Evolutionary conservation across 371 early-diverging fungal species (phyloP), one percentile per base, ranked within the genome.

Genomic region (Apophysomyces elegans): DNA sequence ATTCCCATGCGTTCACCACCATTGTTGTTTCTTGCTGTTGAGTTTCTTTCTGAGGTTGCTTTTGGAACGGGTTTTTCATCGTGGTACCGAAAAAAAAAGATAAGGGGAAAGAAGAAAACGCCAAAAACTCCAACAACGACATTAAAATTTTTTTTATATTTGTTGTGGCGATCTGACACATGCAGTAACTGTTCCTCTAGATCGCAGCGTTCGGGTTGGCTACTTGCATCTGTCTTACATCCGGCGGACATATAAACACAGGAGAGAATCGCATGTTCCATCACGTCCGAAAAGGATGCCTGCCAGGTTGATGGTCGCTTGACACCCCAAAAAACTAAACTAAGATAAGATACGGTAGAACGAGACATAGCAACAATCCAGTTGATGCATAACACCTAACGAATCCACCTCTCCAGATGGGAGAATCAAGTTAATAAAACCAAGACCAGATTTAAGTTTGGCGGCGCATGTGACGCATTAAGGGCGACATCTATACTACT

Each of bases 1-100:
- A 50, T 37, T 64, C 64, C 64, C 64, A 64, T n/a, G 64, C 58
- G 56, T 64, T 64, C 11, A 64, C 58, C 7, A 57, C 64, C 8
- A 58, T 41, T 32, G 16, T 50, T 50, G 54, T 50, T 26, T 16
- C 5, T 11, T 50, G 21, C 9, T n/a, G 21, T 6, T 50, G 54
- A 21, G 16, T 11, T 50, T 50, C 54, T 26, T 50, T 50, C 21
- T 50, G 7, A 21, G 21, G 21, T 7, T 21, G 54, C 21, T n/a
- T 50, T 7, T 21, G n/a, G 11, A 50, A 50, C 2, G 54, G 54
- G 21, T 50, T 50, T 50, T 50, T 50, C 54, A 50, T 50, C 21
- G n/a, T 50, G 21, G 16, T n/a, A 2, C 8, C 2, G 16, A 50
- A 26, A 21, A 21, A 21, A 21, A 21, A 9, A 21, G 54, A 41